These are phyloP conservation scores for Kodamaea lidongshanica DNA, from an alignment of 805 yeast genomes.

Conservation along the genomic window DNA sequence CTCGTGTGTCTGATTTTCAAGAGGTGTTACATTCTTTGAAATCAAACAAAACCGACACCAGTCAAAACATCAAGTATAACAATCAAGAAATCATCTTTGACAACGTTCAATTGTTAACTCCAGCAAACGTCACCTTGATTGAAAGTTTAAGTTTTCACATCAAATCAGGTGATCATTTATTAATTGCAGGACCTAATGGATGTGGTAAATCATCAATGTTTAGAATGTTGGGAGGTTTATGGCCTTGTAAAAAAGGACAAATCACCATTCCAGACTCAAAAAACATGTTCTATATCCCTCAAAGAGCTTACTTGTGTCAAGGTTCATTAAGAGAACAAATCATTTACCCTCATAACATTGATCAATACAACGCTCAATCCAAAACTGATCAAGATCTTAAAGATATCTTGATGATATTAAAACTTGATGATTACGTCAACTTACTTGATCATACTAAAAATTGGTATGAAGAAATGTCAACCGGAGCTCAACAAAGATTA, in stretches of 20 bases:
- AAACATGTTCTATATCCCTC: constrained; percentile 84
- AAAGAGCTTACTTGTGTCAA: constrained; percentile 77
- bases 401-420: constrained; percentile 49
- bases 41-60: constrained; percentile 8
- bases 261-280: constrained; percentile 60
- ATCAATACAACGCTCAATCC: constrained; percentile 42
- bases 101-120: constrained; percentile 77
- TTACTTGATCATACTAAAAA: constrained; percentile 51
- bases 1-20: constrained; percentile 66
- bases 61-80: constrained; percentile 25
- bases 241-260: constrained; percentile 68
- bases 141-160: constrained; percentile 63
- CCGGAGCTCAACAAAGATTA: constrained; percentile 88
- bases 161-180: constrained; percentile 73
- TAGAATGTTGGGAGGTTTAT: constrained; percentile 84
- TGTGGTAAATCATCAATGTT: constrained; percentile 92
- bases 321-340: constrained; percentile 83
- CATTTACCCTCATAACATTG: constrained; percentile 74
- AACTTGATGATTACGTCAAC: constrained; percentile 49
- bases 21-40: constrained; percentile 46
- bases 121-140: constrained; percentile 70
- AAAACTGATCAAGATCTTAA: constrained; percentile 46
- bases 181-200: constrained; percentile 94
- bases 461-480: constrained; percentile 85
- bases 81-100: constrained; percentile 61